These are phyloP conservation scores for Purpureocillium lavendulum DNA, from an alignment of 2,329 filamentous ascomycete genomes.

Conservation along the genomic window DNA sequence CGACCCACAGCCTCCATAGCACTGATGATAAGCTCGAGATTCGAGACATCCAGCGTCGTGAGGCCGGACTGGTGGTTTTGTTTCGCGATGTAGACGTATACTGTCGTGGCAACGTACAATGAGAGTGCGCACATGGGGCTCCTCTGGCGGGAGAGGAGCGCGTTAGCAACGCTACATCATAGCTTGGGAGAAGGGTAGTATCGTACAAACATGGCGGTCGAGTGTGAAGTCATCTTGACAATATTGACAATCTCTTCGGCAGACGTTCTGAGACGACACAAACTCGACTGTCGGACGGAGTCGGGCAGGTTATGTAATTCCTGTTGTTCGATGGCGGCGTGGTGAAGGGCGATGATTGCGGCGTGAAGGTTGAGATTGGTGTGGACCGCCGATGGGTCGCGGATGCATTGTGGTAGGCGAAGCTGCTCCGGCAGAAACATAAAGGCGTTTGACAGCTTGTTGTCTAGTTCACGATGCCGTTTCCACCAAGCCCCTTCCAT, in stretches of 20 bases:
- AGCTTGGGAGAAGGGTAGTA: too few species aligned
- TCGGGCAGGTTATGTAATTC: conserved; percentile 61
- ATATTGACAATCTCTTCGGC: conserved; percentile 80
- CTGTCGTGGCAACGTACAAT: conserved; percentile 75
- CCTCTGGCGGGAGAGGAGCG: conserved; percentile 15
- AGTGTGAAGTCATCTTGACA: conserved; percentile 68
- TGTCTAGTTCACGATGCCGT: conserved; percentile 75
- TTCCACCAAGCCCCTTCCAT: conserved; percentile 76
- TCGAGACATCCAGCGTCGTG: conserved; percentile 34
- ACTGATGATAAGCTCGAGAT: conserved; percentile 66
- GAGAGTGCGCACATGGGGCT: conserved; percentile 54
- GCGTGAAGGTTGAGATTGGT: conserved; percentile 85
- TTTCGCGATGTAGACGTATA: conserved; percentile 74
- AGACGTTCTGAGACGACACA: conserved; percentile 66
- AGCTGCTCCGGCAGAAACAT: conserved; percentile 70
- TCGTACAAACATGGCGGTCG: conserved; percentile 60
- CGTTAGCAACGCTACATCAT: too few species aligned
- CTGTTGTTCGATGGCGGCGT: conserved; percentile 77
- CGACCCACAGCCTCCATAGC: conserved; percentile 71
- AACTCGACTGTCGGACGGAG: conserved; percentile 60
- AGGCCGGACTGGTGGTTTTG: conserved; percentile 52
- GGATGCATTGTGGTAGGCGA: conserved; percentile 59
- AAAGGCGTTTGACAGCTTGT: conserved; percentile 67
- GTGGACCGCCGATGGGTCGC: conserved; percentile 68
- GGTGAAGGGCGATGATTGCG: conserved; percentile 79